Percentiles rank a stretch among this genome's conserved stretches.
Conservation (phyloP, 148 eudicot genomes). For the Silene conica region DNA sequence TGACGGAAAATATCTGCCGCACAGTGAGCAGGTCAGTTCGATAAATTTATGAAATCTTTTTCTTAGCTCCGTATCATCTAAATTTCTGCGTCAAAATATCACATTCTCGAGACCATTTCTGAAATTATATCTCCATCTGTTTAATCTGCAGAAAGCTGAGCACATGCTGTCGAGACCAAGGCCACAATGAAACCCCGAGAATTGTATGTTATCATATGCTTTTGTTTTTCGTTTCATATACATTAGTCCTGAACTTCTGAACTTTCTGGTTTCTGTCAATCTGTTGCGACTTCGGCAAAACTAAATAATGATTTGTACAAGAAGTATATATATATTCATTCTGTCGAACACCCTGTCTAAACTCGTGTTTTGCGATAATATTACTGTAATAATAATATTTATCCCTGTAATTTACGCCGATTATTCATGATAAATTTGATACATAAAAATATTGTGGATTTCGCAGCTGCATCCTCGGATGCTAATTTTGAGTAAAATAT, state of each 20-base stretch:
- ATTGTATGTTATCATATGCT: neutral
- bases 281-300: neutral
- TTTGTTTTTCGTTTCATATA: conserved; percentile 1
- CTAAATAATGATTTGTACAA: conserved; percentile 4
- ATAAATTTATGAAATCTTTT: neutral
- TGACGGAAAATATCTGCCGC: conserved; percentile 83
- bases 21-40: conserved; percentile 80
- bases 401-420: too few relatives aligned
- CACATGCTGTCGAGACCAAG: conserved; percentile 63
- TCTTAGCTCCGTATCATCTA: too few relatives aligned
- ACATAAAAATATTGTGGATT: too few relatives aligned
- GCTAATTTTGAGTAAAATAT: neutral
- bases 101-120: neutral
- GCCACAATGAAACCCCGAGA: conserved; percentile 19
- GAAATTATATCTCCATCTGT: neutral
- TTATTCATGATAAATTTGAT: too few relatives aligned
- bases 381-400: neutral
- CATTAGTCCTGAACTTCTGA: neutral
- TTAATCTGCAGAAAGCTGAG: conserved; percentile 51
- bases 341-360: neutral
- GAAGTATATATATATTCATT: too few relatives aligned
- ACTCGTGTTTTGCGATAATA: neutral
- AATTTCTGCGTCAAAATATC: too few relatives aligned
- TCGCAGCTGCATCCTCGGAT: too few relatives aligned
- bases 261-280: neutral